Percentiles rank a stretch among this genome's conserved stretches.
These are phyloP conservation scores for Macroventuria anomochaeta DNA, from an alignment of 2,329 filamentous ascomycete species.

Conservation along the genomic window DNA sequence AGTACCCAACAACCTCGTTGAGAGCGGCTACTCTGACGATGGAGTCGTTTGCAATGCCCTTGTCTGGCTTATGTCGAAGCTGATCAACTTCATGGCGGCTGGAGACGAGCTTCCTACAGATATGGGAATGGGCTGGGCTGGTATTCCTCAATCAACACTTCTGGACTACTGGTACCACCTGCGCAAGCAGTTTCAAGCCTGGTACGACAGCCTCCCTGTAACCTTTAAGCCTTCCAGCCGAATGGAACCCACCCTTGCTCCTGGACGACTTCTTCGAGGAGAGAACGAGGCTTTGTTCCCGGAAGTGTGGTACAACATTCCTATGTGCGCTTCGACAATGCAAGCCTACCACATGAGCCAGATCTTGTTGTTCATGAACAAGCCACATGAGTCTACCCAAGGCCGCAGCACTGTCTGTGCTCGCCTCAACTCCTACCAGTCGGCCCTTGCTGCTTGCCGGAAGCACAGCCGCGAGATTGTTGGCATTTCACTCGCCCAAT, in stretches of 20 bases:
- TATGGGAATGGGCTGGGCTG: constrained; percentile 51
- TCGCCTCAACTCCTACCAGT: constrained; percentile 63
- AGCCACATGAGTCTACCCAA: constrained; percentile 62
- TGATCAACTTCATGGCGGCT: constrained; percentile 68
- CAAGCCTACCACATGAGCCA: constrained; percentile 70
- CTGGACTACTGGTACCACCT: constrained; percentile 62
- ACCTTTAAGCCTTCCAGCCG: constrained; percentile 65
- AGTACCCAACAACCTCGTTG: constrained; percentile 53
- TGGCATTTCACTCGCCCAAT: constrained; percentile 64
- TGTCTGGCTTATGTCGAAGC: constrained; percentile 70
- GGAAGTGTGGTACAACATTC: constrained; percentile 68
- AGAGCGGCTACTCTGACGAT: constrained; percentile 52
- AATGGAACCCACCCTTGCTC: constrained; percentile 48
- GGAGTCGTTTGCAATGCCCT: constrained; percentile 69
- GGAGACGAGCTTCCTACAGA: constrained; percentile 58
- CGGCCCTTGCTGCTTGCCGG: constrained; percentile 62
- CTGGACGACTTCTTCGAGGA: constrained; percentile 29
- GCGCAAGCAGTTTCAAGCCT: constrained; percentile 63
- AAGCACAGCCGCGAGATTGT: constrained; percentile 67
- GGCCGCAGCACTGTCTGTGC: constrained; percentile 60
- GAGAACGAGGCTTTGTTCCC: constrained; percentile 53
- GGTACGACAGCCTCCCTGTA: constrained; percentile 65
- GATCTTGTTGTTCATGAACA: constrained; percentile 67
- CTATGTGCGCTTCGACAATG: constrained; percentile 71
- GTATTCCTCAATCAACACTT: constrained; percentile 57